Base-by-base conservation (phyloP, 331 rosid species). In the Rosa hybrid region DNA sequence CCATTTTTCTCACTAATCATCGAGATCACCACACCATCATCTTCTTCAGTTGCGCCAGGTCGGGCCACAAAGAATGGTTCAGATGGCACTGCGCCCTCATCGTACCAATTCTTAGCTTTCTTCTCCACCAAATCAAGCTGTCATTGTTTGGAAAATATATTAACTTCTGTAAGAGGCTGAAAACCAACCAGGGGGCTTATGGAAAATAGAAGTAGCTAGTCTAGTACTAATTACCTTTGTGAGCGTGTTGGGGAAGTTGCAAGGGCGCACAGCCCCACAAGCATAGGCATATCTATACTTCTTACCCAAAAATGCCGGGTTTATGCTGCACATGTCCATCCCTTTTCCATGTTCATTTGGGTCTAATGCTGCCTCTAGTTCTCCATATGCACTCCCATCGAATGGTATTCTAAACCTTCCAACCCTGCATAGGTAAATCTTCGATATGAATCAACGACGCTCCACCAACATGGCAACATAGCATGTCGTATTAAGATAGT, bases 11-110 rank as follows among this genome's bases (percentile, higher is more conserved):
- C 88, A 76, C 99, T 93, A 18, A 96, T 1, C 81, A 96, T 88
- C 76, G 99, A 96, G 81, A 96, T 90, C 30, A 88, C 99, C 38
- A 93, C 97, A 8, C 99, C 99, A 25, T 93, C 99, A 23, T 96
- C 99, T 86, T 96, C 99, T 82, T 92, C 88, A 0, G 94, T 86
- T 50, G 99, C 98, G n/a, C 99, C 97, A 1, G 98, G 98, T 75
- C 97, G 81, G 49, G 97, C 88, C 75, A 96, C 98, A 68, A 96
- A 96, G 78, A 85, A 86, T 7, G 99, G 99, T 74, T 96, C 99
- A 0, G 99, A 96, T 18, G 99, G 97, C 69, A 96, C 91, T 63
- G 87, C 83, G 0, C 97, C 97, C 50, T 89, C 90, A 8, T 96
- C 97, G 51, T 86, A 53, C 98, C 98, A 96, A 71, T 87, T 96